phyloP scores from a whole-genome alignment of 495 filamentous ascomycete genomes.

The Bombardia bombarda region DNA sequence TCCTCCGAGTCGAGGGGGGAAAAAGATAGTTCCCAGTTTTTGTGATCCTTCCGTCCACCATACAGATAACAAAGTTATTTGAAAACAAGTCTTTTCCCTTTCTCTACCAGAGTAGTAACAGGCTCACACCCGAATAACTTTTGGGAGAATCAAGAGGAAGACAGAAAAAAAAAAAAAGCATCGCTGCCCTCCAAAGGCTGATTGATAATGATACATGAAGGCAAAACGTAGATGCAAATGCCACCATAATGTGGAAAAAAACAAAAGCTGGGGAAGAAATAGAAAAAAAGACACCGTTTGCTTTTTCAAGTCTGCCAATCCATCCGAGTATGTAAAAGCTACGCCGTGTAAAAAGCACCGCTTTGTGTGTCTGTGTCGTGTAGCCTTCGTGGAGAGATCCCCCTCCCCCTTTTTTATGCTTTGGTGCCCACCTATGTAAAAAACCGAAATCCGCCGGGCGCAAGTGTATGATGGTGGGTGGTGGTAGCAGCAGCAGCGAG shows the following conservation, averaged over 20 bases:
- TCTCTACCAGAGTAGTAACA: neutral
- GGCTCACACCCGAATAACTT: neutral
- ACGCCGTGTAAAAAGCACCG: constrained; percentile 8
- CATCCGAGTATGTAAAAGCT: constrained; percentile 2
- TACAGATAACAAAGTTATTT: neutral
- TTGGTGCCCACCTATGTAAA: constrained; percentile 14
- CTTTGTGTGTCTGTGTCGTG: constrained; percentile 9
- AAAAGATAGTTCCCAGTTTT: too few species aligned
- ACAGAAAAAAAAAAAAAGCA: too few species aligned
- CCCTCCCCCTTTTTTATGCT: constrained; percentile 11
- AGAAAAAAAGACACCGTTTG: constrained; percentile 1
- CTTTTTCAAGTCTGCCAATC: neutral
- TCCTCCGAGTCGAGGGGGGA: neutral
- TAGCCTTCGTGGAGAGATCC: constrained; percentile 7
- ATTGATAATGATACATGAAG: neutral
- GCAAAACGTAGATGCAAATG: neutral
- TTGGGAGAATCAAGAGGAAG: neutral
- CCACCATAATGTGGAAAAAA: too few species aligned
- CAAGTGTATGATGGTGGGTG: too few species aligned
- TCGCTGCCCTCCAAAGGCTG: too few species aligned
- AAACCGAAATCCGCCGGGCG: neutral
- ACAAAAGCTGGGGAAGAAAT: neutral
- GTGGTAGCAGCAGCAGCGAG: constrained; percentile 7
- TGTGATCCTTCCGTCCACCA: too few species aligned
- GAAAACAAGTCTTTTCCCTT: neutral